Evolutionary conservation across 768 basidiomycete genomes (phyloP).

Genomic region (Clitopilus passeckerianus): DNA sequence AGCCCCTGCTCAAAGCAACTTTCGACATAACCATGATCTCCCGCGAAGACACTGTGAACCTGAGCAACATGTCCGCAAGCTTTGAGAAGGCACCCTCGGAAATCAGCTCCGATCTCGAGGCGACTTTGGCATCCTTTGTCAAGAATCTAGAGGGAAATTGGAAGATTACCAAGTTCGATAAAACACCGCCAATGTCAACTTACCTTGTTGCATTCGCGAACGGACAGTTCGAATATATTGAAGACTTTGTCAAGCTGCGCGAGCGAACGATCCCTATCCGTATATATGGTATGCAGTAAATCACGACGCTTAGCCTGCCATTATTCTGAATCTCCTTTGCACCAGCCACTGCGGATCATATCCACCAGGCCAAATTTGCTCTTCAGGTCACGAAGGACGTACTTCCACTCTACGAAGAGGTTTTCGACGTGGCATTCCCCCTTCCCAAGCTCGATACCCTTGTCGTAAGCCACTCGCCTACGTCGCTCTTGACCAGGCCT

Average conservation of each 20-base stretch:
- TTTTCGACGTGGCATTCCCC: constrained; percentile 91
- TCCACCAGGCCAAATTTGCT: constrained; percentile 80
- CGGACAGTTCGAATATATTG: constrained; percentile 69
- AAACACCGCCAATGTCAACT: constrained; percentile 81
- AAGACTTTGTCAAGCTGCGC: constrained; percentile 70
- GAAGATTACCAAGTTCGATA: constrained; percentile 81
- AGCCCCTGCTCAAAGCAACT: constrained; percentile 85
- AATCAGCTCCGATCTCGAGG: constrained; percentile 9
- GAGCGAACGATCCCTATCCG: constrained; percentile 78
- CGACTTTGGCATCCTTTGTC: constrained; percentile 19
- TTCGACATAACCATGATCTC: constrained; percentile 76
- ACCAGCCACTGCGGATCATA: constrained; percentile 73
- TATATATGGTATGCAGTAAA: constrained; percentile 60
- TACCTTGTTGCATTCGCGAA: constrained; percentile 90
- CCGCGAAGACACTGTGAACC: constrained; percentile 64
- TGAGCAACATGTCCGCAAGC: constrained; percentile 82
- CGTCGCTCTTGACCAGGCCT: not conserved
- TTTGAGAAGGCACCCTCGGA: constrained; percentile 43
- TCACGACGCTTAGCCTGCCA: not conserved
- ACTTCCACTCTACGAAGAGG: constrained; percentile 83
- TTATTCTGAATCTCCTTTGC: constrained; percentile 4
- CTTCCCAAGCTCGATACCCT: constrained; percentile 94
- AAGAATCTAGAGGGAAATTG: constrained; percentile 47
- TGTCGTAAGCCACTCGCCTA: constrained; percentile 43
- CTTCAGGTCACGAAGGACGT: constrained; percentile 82